A percentile compares a stretch with the other conserved stretches of the same genome.
phyloP scores from a whole-genome alignment of 495 filamentous ascomycete species.

The Venustampulla echinocandica region DNA sequence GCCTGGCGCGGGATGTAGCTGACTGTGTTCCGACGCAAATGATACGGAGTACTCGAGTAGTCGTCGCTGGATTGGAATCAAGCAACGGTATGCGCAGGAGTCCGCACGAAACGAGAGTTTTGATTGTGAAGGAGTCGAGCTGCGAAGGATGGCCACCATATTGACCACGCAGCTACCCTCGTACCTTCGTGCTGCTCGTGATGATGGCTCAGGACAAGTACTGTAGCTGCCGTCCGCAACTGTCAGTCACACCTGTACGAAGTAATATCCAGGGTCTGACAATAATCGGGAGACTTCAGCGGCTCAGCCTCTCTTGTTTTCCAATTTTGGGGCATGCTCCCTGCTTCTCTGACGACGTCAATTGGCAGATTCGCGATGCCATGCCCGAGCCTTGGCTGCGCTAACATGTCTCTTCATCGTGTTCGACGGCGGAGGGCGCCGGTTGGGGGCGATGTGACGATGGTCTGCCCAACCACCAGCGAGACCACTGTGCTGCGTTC shows the following conservation, averaged over 20 bases:
- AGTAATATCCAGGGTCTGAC: constrained; percentile 1
- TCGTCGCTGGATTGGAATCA: not conserved
- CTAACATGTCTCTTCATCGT: not conserved
- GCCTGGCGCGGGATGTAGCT: not conserved
- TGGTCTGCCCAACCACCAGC: not conserved
- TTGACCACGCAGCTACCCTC: not conserved
- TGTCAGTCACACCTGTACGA: not conserved
- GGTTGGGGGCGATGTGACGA: not conserved
- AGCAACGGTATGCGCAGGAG: not conserved
- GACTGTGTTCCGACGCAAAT: not conserved
- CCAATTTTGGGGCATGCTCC: constrained; percentile 9
- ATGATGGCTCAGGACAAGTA: not conserved
- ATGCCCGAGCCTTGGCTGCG: not conserved
- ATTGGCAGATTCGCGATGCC: not conserved
- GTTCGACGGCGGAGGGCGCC: not conserved
- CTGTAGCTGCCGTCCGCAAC: not conserved
- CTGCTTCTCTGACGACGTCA: not conserved
- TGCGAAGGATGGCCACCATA: not conserved
- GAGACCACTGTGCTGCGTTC: not conserved
- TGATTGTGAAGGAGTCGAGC: not conserved
- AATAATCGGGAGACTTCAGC: constrained; percentile 8
- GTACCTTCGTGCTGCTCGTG: constrained; percentile 3
- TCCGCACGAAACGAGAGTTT: not conserved
- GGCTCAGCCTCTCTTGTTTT: constrained; percentile 14
- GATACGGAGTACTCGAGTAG: not conserved